A percentile compares a stretch with the other conserved stretches of the same genome.
Evolutionary conservation across 1,284 basidiomycete genomes (phyloP).

Genomic region (Entoloma clypeatum): DNA sequence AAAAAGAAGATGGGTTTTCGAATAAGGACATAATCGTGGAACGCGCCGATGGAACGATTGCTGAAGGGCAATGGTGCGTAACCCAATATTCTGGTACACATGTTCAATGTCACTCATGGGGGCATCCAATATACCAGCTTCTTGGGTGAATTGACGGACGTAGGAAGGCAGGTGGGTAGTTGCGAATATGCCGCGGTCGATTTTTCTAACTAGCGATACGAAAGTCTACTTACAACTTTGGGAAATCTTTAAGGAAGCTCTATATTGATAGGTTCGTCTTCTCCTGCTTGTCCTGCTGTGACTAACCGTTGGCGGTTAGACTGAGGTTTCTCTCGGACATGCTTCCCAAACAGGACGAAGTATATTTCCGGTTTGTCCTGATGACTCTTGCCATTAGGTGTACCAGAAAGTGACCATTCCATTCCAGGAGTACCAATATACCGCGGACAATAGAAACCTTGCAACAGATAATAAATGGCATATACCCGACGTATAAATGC

Average conservation of each 20-base stretch:
- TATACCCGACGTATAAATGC: constrained; percentile 60
- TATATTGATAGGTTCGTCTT: constrained; percentile 62
- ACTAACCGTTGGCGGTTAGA: constrained; percentile 31
- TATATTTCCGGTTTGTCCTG: constrained; percentile 65
- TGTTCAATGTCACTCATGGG: constrained; percentile 6
- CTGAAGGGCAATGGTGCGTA: constrained; percentile 61
- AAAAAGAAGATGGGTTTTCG: constrained; percentile 29
- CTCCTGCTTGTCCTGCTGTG: neutral
- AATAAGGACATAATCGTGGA: constrained; percentile 50
- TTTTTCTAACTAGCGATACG: constrained; percentile 8
- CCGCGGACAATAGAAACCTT: constrained; percentile 75
- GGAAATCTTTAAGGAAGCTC: constrained; percentile 55
- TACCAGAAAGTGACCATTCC: neutral
- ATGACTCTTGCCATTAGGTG: neutral
- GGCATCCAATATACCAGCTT: constrained; percentile 44
- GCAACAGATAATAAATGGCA: constrained; percentile 68
- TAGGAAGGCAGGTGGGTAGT: constrained; percentile 59
- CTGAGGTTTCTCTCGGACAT: constrained; percentile 61
- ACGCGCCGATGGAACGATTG: constrained; percentile 47
- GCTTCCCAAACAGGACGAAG: constrained; percentile 42
- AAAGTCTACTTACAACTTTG: constrained; percentile 69
- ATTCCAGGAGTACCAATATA: constrained; percentile 58
- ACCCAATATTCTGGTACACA: constrained; percentile 3
- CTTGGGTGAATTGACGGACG: constrained; percentile 76
- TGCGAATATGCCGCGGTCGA: neutral